phyloP scores from a whole-genome alignment of 2,329 filamentous ascomycete genomes.

The Hymenoscyphus albidus region DNA sequence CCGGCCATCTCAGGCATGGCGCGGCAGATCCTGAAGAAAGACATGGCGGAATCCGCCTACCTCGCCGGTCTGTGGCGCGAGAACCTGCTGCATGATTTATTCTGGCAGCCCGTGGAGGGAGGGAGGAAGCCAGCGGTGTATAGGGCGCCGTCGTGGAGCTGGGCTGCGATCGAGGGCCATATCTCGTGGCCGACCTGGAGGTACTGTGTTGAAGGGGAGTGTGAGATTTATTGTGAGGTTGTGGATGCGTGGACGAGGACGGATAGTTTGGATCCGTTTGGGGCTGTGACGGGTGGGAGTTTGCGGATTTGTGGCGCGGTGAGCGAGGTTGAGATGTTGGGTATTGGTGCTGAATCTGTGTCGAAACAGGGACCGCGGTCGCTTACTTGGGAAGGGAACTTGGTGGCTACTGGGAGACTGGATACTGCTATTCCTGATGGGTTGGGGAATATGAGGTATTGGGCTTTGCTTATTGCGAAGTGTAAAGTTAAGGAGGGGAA shows the following conservation, averaged over 20 bases:
- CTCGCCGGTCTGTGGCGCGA: slow-evolving; percentile 16
- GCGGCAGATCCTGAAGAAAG: slow-evolving; percentile 5
- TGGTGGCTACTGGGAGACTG: neutral
- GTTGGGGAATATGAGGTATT: neutral
- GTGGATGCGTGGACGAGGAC: slow-evolving; percentile 13
- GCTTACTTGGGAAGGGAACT: neutral
- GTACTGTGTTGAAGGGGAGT: slow-evolving; percentile 1
- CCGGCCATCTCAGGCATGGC: slow-evolving; percentile 20
- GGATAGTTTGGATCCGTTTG: slow-evolving; percentile 17
- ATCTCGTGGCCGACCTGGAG: slow-evolving; percentile 12
- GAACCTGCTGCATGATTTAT: slow-evolving; percentile 14
- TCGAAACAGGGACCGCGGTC: neutral
- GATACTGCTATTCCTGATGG: slow-evolving; percentile 1
- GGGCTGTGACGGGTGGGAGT: slow-evolving; percentile 15
- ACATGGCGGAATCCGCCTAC: slow-evolving; percentile 2
- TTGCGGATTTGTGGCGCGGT: slow-evolving; percentile 10
- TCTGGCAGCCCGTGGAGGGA: slow-evolving; percentile 8
- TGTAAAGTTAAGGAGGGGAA: slow-evolving; percentile 2
- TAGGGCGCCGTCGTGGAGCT: slow-evolving; percentile 20
- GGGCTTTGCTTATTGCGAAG: slow-evolving; percentile 5
- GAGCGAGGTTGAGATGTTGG: neutral
- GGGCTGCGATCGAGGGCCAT: slow-evolving; percentile 17
- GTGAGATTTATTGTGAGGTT: slow-evolving; percentile 12
- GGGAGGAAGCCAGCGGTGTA: neutral
- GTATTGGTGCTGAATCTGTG: neutral